Evolutionary conservation across 2,329 filamentous ascomycete genomes (phyloP), one percentile per base, ranked within the genome.

Genomic region (Capronia epimyces): DNA sequence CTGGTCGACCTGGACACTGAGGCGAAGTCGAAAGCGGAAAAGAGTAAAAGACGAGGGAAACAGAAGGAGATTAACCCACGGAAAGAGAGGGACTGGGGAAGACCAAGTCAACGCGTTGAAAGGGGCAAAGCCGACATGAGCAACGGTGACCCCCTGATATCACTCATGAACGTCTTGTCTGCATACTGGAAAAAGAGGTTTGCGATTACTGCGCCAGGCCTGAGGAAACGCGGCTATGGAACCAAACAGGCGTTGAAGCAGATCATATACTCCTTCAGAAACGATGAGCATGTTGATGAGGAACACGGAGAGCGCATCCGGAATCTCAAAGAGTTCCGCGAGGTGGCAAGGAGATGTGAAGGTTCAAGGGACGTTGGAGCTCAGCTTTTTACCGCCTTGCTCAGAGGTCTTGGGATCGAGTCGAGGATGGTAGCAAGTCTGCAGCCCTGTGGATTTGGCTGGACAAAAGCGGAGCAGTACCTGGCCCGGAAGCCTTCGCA

Each of bases 191-290:
- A 84, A 65, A 86, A 89, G 62, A 78, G 83, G 27, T 98, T 95
- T 67, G 79, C 75, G 1, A 76, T 93, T 37, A 88, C 82, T 0
- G 79, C 84, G 0, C 89, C 90, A 0, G 88, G 87, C 0, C 64
- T 97, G 18, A 79, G 90, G n/a, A 98, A 97, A 70, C 78, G 81
- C 64, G 93, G 93, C 0, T 97, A 97, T 65, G 86, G 91, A 72
- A 77, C 86, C 0, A 77, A 89, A n/a, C 76, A 84, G 60, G 77
- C 81, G 20, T 71, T 95, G 1, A 84, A 89, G 60, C 79, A 83
- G n/a, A 75, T 93, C 53, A 81, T 85, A 5, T 82, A 84, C 25
- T 83, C 80, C 0, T 89, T 85, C 66, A 77, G 80, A 25, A 77
- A 82, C 10, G 78, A 84, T 43, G 72, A 75, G 0, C 72, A 81